These are phyloP conservation scores for Solanum virginianum DNA, from an alignment of 257 asterid species.

Conservation along the genomic window DNA sequence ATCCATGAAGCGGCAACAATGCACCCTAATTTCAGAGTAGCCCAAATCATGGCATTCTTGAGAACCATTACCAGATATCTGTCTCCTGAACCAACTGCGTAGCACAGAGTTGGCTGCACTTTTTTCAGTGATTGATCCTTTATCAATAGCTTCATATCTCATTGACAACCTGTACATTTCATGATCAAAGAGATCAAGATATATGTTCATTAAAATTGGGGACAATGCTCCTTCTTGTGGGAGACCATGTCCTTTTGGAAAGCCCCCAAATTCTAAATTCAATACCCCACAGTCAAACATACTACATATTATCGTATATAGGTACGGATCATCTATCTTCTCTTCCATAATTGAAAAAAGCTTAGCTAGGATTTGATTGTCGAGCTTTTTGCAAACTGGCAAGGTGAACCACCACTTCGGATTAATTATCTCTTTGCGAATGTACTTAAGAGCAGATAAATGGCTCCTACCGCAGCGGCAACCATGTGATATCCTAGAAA, in stretches of 20 bases:
- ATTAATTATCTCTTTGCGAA: slow-evolving; percentile 52
- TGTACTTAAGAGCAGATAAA: slow-evolving; percentile 71
- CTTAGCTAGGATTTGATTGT: slow-evolving; percentile 31
- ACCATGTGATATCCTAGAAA: slow-evolving; percentile 84
- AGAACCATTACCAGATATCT: slow-evolving; percentile 27
- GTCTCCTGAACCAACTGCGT: slow-evolving; percentile 92
- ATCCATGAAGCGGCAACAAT: slow-evolving; percentile 87
- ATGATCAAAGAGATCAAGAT: slow-evolving; percentile 75
- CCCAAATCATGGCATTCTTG: slow-evolving; percentile 11
- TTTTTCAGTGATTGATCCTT: slow-evolving; percentile 19
- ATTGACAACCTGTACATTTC: slow-evolving; percentile 67
- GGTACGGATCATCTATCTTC: slow-evolving; percentile 50
- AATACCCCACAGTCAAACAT: slow-evolving; percentile 62
- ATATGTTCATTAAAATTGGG: slow-evolving; percentile 75
- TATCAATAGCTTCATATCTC: slow-evolving; percentile 59
- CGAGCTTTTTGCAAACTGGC: slow-evolving; percentile 37
- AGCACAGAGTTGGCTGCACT: slow-evolving; percentile 35
- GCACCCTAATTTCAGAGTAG: slow-evolving; percentile 39
- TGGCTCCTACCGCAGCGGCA: slow-evolving; percentile 75
- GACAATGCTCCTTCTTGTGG: slow-evolving; percentile 97
- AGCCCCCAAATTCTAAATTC: slow-evolving; percentile 78
- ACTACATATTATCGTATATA: slow-evolving; percentile 26
- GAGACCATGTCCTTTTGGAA: slow-evolving; percentile 92
- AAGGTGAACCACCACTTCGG: slow-evolving; percentile 85
- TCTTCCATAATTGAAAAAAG: slow-evolving; percentile 51